Evolutionary conservation across 2,329 filamentous ascomycete genomes (phyloP).

Genomic region (Beauveria medogensis): DNA sequence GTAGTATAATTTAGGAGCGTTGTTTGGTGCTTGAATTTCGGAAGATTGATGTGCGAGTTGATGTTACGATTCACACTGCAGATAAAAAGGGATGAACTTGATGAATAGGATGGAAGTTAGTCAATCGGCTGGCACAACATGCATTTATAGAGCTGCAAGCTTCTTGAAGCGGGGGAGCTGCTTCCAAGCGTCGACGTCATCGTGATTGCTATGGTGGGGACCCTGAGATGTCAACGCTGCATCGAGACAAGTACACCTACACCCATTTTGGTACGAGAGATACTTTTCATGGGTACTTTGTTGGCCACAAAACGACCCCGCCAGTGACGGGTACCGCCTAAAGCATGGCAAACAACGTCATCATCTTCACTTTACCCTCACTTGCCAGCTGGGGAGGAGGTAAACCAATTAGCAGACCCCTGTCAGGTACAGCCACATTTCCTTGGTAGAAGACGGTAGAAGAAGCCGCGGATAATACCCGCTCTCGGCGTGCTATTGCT

Average conservation of each 20-base stretch:
- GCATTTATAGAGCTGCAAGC: conserved; percentile 10
- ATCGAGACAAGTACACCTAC: not conserved
- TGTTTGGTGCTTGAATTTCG: conserved; percentile 6
- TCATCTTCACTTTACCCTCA: conserved; percentile 1
- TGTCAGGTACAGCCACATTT: conserved; percentile 7
- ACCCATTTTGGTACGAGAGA: not conserved
- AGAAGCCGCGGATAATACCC: not conserved
- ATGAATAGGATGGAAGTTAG: not conserved
- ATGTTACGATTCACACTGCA: not conserved
- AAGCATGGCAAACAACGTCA: conserved; percentile 1
- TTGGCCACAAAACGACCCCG: not conserved
- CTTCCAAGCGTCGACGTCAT: conserved; percentile 10
- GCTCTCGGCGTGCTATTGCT: conserved; percentile 3
- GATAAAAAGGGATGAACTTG: conserved; percentile 8
- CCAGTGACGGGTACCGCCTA: conserved; percentile 1
- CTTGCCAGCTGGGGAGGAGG: not conserved
- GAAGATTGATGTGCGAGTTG: not conserved
- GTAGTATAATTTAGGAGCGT: conserved; percentile 12
- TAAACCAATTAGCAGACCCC: not conserved
- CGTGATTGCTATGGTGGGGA: conserved; percentile 9
- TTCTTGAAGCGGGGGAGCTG: conserved; percentile 8
- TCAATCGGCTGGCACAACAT: not conserved
- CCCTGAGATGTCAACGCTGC: conserved; percentile 5
- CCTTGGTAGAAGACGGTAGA: conserved; percentile 3
- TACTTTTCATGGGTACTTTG: not conserved